These are phyloP conservation scores for Prunus yedoensis DNA, from an alignment of 331 rosid species.

Conservation along the genomic window DNA sequence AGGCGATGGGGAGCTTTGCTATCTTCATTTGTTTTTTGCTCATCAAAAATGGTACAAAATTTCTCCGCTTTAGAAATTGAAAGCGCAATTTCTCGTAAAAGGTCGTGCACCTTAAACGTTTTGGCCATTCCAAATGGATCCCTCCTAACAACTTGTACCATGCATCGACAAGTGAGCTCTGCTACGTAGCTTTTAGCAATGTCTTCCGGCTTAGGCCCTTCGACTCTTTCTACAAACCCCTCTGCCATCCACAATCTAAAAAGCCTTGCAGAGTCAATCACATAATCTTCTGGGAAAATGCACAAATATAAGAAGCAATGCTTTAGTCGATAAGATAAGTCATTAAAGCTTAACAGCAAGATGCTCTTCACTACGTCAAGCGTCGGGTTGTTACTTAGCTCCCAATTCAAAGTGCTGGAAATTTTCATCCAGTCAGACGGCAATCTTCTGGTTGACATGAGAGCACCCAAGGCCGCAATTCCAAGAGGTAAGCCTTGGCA, in stretches of 20 bases:
- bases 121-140: slow-evolving; percentile 9
- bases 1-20: neutral
- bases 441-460: slow-evolving; percentile 8
- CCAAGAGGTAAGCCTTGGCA: slow-evolving; percentile 30
- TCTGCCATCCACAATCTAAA: slow-evolving; percentile 18
- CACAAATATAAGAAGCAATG: slow-evolving; percentile 15
- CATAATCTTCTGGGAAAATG: slow-evolving; percentile 19
- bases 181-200: slow-evolving; percentile 12
- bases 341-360: slow-evolving; percentile 3
- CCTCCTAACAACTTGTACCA: slow-evolving; percentile 21
- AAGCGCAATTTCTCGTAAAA: slow-evolving; percentile 23
- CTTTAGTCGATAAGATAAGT: slow-evolving; percentile 3
- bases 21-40: neutral
- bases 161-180: slow-evolving; percentile 17
- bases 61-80: slow-evolving; percentile 16
- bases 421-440: neutral
- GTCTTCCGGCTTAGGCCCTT: slow-evolving; percentile 1
- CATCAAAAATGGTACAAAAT: neutral
- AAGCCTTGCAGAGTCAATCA: neutral
- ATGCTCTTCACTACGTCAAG: neutral
- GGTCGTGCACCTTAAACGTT: slow-evolving; percentile 17
- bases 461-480: slow-evolving; percentile 18
- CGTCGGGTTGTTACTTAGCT: neutral
- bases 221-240: slow-evolving; percentile 9
- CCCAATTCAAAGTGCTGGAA: slow-evolving; percentile 13